These are phyloP conservation scores for Beauveria medogensis DNA, from an alignment of 2,329 filamentous ascomycete genomes.

Conservation along the genomic window DNA sequence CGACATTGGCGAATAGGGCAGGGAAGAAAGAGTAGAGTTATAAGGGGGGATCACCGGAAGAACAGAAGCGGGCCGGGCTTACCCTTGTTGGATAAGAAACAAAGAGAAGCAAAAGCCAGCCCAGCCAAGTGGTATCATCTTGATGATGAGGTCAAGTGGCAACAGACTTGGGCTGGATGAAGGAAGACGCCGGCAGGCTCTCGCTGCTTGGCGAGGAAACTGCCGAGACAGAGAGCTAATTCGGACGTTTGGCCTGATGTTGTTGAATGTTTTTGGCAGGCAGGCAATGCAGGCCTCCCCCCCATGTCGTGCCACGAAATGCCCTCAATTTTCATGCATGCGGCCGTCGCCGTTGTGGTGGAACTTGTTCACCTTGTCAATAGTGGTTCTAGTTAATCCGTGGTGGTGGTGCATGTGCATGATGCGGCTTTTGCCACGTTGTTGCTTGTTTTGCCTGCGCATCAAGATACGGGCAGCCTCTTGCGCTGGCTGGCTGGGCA, in stretches of 20 bases:
- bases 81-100: too few species aligned
- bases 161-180: too few species aligned
- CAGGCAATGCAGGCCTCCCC: neutral
- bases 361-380: neutral
- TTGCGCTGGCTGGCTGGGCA: too few species aligned
- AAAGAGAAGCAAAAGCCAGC: too few species aligned
- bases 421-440: neutral
- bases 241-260: neutral
- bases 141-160: too few species aligned
- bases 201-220: too few species aligned
- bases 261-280: neutral
- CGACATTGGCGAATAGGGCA: neutral
- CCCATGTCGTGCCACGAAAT: neutral
- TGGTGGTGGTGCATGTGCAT: neutral
- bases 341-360: neutral
- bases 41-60: neutral
- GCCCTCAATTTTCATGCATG: neutral
- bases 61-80: neutral
- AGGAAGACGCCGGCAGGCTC: too few species aligned
- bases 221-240: too few species aligned
- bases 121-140: too few species aligned
- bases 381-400: too few species aligned
- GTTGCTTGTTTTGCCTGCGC: neutral
- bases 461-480: neutral
- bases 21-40: neutral